Evolutionary conservation across 805 yeast genomes (phyloP).

Genomic region (Suhomyces emberorum): DNA sequence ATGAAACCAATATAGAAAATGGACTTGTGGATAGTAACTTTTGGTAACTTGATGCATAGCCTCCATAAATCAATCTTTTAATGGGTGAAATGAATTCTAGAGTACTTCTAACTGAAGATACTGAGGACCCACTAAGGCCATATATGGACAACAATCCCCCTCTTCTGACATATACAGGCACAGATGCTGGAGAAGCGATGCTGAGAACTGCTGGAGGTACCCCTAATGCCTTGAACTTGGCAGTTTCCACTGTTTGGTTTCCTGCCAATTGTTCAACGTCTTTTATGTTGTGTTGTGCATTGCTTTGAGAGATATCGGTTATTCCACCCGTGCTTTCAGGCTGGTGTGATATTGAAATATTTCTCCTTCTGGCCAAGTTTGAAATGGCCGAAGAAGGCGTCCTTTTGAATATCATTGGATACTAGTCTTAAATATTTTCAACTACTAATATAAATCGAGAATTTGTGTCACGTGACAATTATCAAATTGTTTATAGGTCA

Average conservation of each 20-base stretch:
- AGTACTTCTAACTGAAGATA: slow-evolving; percentile 18
- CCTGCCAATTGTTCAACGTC: slow-evolving; percentile 14
- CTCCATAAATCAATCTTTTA: slow-evolving; percentile 44
- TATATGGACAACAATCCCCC: slow-evolving; percentile 51
- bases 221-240: slow-evolving; percentile 44
- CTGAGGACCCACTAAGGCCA: slow-evolving; percentile 21
- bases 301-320: slow-evolving; percentile 5
- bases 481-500: no score
- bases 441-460: background rate
- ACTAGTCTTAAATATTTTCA: background rate
- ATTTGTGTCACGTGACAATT: no score
- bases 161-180: slow-evolving; percentile 48
- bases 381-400: background rate
- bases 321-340: background rate
- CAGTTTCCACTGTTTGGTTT: slow-evolving; percentile 18
- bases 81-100: slow-evolving; percentile 36
- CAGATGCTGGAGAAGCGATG: slow-evolving; percentile 55
- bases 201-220: slow-evolving; percentile 47
- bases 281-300: slow-evolving; percentile 9
- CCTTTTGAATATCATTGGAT: background rate
- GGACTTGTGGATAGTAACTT: slow-evolving; percentile 48
- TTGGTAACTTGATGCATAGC: slow-evolving; percentile 44
- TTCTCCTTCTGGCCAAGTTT: slow-evolving; percentile 1
- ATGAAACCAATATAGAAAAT: slow-evolving; percentile 41
- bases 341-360: slow-evolving; percentile 3